Conservation (phyloP, 257 asterid species). For the Solanum chilense region DNA sequence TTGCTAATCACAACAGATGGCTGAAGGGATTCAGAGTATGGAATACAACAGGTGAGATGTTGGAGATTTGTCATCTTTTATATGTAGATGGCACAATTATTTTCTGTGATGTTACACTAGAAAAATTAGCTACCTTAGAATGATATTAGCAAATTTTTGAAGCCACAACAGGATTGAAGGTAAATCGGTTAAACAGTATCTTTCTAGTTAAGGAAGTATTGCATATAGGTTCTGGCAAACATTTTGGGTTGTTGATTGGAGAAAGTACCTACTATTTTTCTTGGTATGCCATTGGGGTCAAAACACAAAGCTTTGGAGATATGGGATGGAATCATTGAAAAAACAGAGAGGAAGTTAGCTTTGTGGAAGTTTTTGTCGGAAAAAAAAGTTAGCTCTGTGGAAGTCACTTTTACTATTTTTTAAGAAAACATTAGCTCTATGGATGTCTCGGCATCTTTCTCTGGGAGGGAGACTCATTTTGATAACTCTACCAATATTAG, state of each 20-base stretch:
- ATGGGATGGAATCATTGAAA: neutral
- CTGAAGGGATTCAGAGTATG: neutral
- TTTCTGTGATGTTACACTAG: neutral
- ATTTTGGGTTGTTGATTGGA: neutral
- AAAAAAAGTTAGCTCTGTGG: neutral
- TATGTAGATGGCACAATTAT: neutral
- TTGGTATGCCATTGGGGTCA: neutral
- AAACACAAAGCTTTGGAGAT: neutral
- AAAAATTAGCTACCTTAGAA: neutral
- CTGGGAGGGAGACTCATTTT: neutral
- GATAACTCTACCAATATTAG: neutral
- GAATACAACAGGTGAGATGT: neutral
- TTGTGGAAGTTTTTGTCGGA: neutral
- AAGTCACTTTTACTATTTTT: neutral
- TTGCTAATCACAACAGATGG: neutral
- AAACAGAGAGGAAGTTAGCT: neutral
- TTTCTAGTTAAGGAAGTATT: neutral
- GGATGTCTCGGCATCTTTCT: neutral
- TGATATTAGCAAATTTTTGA: neutral
- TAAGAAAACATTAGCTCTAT: neutral
- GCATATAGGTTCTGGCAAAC: neutral
- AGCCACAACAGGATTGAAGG: neutral
- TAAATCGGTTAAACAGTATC: neutral
- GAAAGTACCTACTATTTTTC: neutral
- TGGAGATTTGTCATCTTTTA: neutral